phyloP scores from a whole-genome alignment of 495 filamentous ascomycete genomes.

The Penicillium maclennaniae region DNA sequence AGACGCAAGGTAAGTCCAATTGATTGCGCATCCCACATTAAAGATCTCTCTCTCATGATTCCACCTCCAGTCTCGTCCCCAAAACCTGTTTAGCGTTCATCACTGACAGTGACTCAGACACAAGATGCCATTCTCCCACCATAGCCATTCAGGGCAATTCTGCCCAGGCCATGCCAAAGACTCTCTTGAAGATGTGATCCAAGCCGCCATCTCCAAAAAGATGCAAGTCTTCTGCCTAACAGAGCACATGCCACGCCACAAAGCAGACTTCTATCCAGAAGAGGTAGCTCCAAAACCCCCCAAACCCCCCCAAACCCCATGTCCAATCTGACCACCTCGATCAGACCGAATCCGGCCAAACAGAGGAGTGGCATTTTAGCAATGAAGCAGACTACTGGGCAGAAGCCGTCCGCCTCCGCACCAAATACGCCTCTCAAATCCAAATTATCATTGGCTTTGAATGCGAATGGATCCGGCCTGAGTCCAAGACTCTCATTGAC shows the following conservation, averaged over 20 bases:
- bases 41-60: neutral
- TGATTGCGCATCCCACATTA: neutral
- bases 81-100: too few species aligned
- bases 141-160: constrained; percentile 97
- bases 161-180: constrained; percentile 84
- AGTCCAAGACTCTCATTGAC: constrained; percentile 55
- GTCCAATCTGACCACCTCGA: neutral
- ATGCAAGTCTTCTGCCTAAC: constrained; percentile 84
- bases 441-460: constrained; percentile 87
- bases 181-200: constrained; percentile 77
- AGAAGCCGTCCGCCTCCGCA: constrained; percentile 68
- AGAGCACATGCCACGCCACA: constrained; percentile 88
- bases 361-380: constrained; percentile 36
- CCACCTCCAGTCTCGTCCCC: neutral
- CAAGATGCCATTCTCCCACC: constrained; percentile 94
- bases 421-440: constrained; percentile 66
- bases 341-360: constrained; percentile 40
- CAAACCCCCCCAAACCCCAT: neutral
- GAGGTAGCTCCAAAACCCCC: constrained; percentile 58
- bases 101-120: constrained; percentile 5
- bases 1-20: neutral
- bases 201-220: constrained; percentile 69
- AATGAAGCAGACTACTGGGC: constrained; percentile 68
- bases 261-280: constrained; percentile 73
- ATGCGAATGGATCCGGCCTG: constrained; percentile 79